Evolutionary conservation across 139 green algal genomes (phyloP), one percentile per base, ranked within the genome.

Genomic region (Asterochloris erici): DNA sequence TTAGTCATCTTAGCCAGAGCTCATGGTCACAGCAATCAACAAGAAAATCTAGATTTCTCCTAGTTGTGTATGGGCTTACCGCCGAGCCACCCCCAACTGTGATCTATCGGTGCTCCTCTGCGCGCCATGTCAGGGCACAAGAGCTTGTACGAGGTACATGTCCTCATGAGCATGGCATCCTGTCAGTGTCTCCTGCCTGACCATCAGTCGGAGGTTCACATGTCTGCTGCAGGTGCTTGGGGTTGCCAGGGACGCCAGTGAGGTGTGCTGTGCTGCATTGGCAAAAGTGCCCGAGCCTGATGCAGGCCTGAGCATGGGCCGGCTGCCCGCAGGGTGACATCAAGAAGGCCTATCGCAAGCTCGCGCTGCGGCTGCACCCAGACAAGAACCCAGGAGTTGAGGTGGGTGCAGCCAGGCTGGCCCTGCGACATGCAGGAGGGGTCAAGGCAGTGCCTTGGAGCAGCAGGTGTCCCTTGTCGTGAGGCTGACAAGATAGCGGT

Each of bases 301-400:
- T 17, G 24, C 28, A 38, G 1, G 66, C 13, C 12, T 71, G 47
- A 62, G 19, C 28, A 73, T 14, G 1, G 10, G 61, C 60, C 10
- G 11, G 80, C 27, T 23, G 0, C 15, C 28, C 61, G 61, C 83
- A 93, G 79, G 85, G 71, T 6, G 89, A 95, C 4, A 94, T 97
- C 60, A 95, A 94, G 79, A 96, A 94, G 84, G 93, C 94, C 0
- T 99, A 98, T 78, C 86, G 91, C 63, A 92, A 91, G 78, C 88
- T 98, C 19, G 94, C 94, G 13, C 83, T 99, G 78, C 86, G 89
- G 63, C 86, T 98, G 73, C 96, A 99, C 66, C 96, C 96, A 9
- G 96, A 99, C 85, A 98, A 98, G 83, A 98, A 98, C 82, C 89
- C 89, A 14, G 87, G 83, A 24, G 88, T 97, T 47, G 84, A 91